Base-by-base conservation (phyloP, 768 basidiomycete species). In the Leucocoprinus birnbaumii region DNA sequence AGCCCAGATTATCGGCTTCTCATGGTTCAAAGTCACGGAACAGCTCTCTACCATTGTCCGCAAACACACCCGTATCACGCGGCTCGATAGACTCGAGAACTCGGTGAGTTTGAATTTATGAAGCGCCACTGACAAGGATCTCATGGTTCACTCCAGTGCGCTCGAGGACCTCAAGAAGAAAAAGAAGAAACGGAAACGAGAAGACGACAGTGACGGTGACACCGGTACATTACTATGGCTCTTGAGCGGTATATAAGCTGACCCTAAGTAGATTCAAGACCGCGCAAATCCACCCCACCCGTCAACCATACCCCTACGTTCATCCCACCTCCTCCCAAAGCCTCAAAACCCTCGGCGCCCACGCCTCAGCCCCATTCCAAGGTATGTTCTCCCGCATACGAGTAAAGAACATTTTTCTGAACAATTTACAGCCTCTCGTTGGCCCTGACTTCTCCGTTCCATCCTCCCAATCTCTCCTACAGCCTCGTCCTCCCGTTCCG, bases 131-230 rank as follows among this genome's bases (percentile, higher is more conserved):
- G 16, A 45, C 55, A n/a, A 41, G 13, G 34, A 47, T 57, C 38
- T 59, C 49, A 25, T 43, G 56, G 45, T 42, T 38, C 22, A 38
- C 24, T 41, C 19, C 35, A 69, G 69, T 40, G 61, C 66, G 25
- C 63, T 68, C 10, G 80, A 84, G 11, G 87, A 88, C 45, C 58
- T 74, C 25, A 88, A 86, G 74, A 88, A 82, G 71, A 89, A 87
- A 75, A 90, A 89, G 73, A 90, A 91, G 73, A 92, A 91, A 65
- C 87, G 90, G 69, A 90, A 88, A 78, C 80, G 87, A 53, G 89
- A 89, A 37, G 74, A 78, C 24, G 84, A 84, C n/a, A 87, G 86
- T 60, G 89, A 91, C 59, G 68, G 73, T 27, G 89, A 91, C 63
- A 75, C 74, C 65, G 81, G 83, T 82, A 68, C 50, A 66, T 59